Percentiles rank a stretch among this genome's conserved stretches.
Evolutionary conservation across 805 yeast genomes (phyloP).

Genomic region (Zygosaccharomyces lentus): DNA sequence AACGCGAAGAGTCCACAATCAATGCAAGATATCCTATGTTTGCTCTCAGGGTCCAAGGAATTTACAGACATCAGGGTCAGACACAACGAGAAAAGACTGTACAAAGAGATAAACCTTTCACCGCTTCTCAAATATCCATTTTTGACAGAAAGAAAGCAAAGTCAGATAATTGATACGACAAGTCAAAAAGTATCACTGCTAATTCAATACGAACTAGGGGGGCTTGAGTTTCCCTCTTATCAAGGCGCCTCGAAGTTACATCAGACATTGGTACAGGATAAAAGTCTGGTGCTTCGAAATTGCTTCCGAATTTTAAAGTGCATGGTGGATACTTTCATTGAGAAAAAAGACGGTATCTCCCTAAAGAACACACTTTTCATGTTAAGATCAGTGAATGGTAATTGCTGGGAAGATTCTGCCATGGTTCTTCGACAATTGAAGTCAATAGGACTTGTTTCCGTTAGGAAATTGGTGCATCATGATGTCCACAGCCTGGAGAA

Average conservation of each 20-base stretch:
- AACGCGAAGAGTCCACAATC: slow-evolving; percentile 13
- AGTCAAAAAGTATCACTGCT: slow-evolving; percentile 41
- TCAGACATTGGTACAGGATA: slow-evolving; percentile 43
- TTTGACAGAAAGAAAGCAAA: slow-evolving; percentile 29
- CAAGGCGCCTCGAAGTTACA: slow-evolving; percentile 40
- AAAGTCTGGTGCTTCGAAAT: slow-evolving; percentile 40
- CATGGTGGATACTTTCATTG: slow-evolving; percentile 41
- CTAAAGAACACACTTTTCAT: slow-evolving; percentile 38
- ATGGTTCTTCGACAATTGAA: slow-evolving; percentile 46
- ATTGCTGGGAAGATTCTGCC: slow-evolving; percentile 49
- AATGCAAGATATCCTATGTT: slow-evolving; percentile 20
- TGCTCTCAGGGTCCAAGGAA: slow-evolving; percentile 40
- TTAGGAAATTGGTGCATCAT: slow-evolving; percentile 37
- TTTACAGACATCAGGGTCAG: slow-evolving; percentile 40
- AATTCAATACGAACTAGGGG: slow-evolving; percentile 49
- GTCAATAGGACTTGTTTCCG: slow-evolving; percentile 42
- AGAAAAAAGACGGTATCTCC: slow-evolving; percentile 42
- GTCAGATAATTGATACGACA: slow-evolving; percentile 22
- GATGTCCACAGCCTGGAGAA: slow-evolving; percentile 36
- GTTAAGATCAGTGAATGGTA: slow-evolving; percentile 40
- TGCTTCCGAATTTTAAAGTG: slow-evolving; percentile 42
- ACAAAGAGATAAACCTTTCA: slow-evolving; percentile 40
- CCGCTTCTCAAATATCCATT: slow-evolving; percentile 39
- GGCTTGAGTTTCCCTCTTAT: slow-evolving; percentile 43
- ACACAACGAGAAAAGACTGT: slow-evolving; percentile 43